These are phyloP conservation scores for Chrysochromulina parva DNA, from an alignment of 78 protist genomes.

Conservation along the genomic window DNA sequence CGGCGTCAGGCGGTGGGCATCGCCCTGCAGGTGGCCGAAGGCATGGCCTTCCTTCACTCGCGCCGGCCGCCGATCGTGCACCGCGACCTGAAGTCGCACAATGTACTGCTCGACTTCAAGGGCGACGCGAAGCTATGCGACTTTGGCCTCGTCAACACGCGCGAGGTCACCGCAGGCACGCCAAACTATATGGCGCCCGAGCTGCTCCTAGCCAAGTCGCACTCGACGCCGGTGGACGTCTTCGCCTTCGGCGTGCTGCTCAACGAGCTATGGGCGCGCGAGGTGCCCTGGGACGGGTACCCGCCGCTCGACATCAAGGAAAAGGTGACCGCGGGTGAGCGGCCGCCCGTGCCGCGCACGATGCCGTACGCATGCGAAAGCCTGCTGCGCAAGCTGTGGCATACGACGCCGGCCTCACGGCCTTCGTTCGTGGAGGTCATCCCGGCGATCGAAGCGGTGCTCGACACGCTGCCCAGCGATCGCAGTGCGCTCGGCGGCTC, in stretches of 20 bases:
- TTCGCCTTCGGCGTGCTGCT: neutral
- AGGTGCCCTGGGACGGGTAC: slow-evolving; percentile 15
- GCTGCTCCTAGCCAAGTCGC: neutral
- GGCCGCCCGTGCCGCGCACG: neutral
- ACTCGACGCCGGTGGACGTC: neutral
- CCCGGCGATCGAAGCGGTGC: no score
- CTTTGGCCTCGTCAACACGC: neutral
- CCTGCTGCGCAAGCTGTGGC: neutral
- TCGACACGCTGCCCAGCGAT: no score
- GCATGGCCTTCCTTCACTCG: slow-evolving; percentile 32
- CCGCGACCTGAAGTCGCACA: slow-evolving; percentile 51
- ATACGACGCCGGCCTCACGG: no score
- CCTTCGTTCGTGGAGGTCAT: no score
- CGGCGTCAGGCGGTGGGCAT: neutral
- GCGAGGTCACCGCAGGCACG: neutral
- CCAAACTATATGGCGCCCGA: slow-evolving; percentile 10
- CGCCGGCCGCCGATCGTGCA: slow-evolving; percentile 34
- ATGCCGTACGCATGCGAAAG: neutral
- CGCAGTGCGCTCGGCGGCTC: no score
- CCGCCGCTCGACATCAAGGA: neutral
- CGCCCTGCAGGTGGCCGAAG: neutral
- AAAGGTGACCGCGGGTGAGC: neutral
- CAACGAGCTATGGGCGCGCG: neutral
- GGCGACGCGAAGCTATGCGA: neutral
- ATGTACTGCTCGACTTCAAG: neutral